Percentiles rank a stretch among this genome's conserved stretches.
Evolutionary conservation across 192 early-diverging fungal species (phyloP).

Genomic region (Backusella parvicylindrica): DNA sequence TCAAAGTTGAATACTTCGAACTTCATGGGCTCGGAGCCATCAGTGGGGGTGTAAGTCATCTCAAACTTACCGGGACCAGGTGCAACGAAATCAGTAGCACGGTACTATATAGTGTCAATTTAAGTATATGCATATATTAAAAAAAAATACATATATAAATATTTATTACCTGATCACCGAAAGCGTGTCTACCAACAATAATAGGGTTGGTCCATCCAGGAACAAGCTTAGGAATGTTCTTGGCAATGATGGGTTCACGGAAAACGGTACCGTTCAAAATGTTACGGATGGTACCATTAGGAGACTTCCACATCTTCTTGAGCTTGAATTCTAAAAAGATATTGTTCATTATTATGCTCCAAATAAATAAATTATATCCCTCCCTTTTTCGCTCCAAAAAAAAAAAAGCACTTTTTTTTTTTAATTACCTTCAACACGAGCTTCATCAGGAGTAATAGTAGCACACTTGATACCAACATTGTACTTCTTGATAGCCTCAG

Average conservation of each 20-base stretch:
- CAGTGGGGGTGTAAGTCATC: constrained; percentile 84
- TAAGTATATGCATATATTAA: too few species aligned
- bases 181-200: constrained; percentile 94
- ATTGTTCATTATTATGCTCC: too few species aligned
- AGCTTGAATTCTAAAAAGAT: constrained; percentile 75
- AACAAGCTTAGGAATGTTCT: constrained; percentile 88
- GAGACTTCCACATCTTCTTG: constrained; percentile 98
- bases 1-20: constrained; percentile 83
- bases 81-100: constrained; percentile 92
- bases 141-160: background rate
- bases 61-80: constrained; percentile 88
- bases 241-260: constrained; percentile 94
- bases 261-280: constrained; percentile 96
- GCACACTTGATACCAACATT: constrained; percentile 99
- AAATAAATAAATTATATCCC: background rate
- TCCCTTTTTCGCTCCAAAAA: background rate
- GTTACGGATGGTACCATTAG: constrained; percentile 96
- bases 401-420: background rate
- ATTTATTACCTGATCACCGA: constrained; percentile 81
- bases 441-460: constrained; percentile 95
- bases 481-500: constrained; percentile 95
- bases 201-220: constrained; percentile 96
- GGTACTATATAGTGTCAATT: constrained; percentile 86
- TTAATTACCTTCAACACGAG: constrained; percentile 68
- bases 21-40: constrained; percentile 64